Percentiles rank a stretch among this genome's conserved stretches.
Conservation (phyloP, 805 yeast species). For the Vanderwaltozyma polyspora region DNA sequence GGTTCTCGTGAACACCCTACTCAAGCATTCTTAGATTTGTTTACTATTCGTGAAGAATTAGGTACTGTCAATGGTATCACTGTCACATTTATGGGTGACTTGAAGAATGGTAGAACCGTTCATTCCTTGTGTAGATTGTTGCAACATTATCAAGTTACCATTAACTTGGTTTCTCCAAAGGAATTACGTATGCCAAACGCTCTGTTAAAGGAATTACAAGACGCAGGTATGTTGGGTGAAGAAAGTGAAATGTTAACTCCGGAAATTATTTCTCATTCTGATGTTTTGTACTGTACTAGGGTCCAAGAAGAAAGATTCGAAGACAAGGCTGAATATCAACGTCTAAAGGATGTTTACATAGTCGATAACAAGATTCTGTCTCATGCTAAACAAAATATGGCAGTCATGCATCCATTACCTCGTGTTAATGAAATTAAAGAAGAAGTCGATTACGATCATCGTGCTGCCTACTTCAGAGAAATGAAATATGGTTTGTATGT, state of each 20-base stretch:
- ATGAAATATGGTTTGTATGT: slow-evolving; percentile 97
- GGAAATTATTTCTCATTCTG: slow-evolving; percentile 79
- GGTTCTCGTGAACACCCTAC: slow-evolving; percentile 98
- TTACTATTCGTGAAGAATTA: slow-evolving; percentile 96
- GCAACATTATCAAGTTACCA: slow-evolving; percentile 83
- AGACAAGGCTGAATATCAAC: slow-evolving; percentile 63
- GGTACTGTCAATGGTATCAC: slow-evolving; percentile 98
- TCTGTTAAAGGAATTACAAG: slow-evolving; percentile 53
- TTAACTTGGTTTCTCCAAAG: slow-evolving; percentile 84
- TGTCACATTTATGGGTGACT: slow-evolving; percentile 97
- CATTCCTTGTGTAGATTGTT: slow-evolving; percentile 89
- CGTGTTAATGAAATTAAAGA: slow-evolving; percentile 93
- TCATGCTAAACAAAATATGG: slow-evolving; percentile 95
- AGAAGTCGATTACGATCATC: slow-evolving; percentile 97
- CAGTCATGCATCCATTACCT: slow-evolving; percentile 98
- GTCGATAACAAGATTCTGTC: slow-evolving; percentile 86
- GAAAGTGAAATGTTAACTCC: slow-evolving; percentile 74
- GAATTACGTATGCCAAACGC: slow-evolving; percentile 76
- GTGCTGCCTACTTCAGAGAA: slow-evolving; percentile 99
- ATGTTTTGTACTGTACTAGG: slow-evolving; percentile 94
- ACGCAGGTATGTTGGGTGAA: slow-evolving; percentile 54
- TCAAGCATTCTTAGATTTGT: slow-evolving; percentile 92
- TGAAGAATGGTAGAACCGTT: slow-evolving; percentile 96
- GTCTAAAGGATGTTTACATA: slow-evolving; percentile 81
- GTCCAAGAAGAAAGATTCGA: slow-evolving; percentile 94